These are phyloP conservation scores for Zygosaccharomyces pseudobailii DNA, from an alignment of 1,139 yeast genomes.

Conservation along the genomic window DNA sequence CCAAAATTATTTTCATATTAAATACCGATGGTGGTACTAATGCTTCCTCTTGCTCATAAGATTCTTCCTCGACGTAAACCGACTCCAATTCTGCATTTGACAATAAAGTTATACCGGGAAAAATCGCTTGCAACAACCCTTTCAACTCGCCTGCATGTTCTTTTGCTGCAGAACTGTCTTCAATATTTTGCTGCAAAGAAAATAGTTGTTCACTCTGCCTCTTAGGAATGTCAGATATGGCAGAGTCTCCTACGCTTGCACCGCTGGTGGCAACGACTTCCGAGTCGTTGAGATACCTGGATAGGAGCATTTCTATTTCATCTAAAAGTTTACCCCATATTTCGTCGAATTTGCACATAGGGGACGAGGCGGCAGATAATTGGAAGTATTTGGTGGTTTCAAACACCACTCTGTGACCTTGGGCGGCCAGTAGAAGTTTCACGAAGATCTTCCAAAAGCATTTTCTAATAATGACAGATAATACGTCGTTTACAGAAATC, in stretches of 20 bases:
- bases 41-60: conserved; percentile 55
- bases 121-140: conserved; percentile 49
- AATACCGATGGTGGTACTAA: conserved; percentile 72
- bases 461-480: conserved; percentile 60
- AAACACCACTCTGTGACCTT: conserved; percentile 61
- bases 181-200: conserved; percentile 35
- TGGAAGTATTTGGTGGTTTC: conserved; percentile 45
- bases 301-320: conserved; percentile 49
- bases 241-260: conserved; percentile 6
- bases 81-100: conserved; percentile 35
- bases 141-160: conserved; percentile 44
- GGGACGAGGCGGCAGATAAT: conserved; percentile 23
- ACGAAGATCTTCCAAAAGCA: conserved; percentile 65
- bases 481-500: conserved; percentile 41
- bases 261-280: conserved; percentile 8
- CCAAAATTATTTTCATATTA: conserved; percentile 68
- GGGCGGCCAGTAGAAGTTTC: conserved; percentile 59
- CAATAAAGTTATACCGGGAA: conserved; percentile 54
- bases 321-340: conserved; percentile 56
- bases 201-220: conserved; percentile 36
- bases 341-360: conserved; percentile 43
- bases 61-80: conserved; percentile 57
- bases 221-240: conserved; percentile 13
- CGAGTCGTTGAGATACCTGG: conserved; percentile 22
- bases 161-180: conserved; percentile 32